Evolutionary conservation across 108 stramenopile genomes (phyloP).

Genomic region (Licmophora abbreviata): DNA sequence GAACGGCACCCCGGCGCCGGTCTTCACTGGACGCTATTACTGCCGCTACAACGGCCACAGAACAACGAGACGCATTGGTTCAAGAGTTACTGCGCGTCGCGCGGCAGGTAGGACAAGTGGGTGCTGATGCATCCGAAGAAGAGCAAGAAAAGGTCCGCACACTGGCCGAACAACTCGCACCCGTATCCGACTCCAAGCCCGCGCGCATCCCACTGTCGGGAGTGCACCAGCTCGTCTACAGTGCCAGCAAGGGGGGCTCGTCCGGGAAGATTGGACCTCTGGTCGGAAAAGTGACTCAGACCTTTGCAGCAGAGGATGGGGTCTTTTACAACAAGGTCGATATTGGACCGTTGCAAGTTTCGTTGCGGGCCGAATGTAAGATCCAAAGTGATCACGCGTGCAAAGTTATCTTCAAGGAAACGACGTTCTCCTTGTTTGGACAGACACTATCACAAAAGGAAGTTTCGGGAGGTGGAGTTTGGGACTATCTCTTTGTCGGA

Average conservation of each 20-base stretch:
- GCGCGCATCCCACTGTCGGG: constrained; percentile 22
- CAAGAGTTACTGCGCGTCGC: too few relatives aligned
- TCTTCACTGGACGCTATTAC: too few relatives aligned
- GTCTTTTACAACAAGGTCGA: constrained; percentile 39
- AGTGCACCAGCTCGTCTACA: constrained; percentile 33
- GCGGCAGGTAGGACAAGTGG: constrained; percentile 30
- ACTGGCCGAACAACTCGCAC: constrained; percentile 2
- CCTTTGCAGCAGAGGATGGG: constrained; percentile 22
- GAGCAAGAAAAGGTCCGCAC: constrained; percentile 18
- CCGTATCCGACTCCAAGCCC: constrained; percentile 11
- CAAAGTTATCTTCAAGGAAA: constrained; percentile 35
- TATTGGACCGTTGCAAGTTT: constrained; percentile 32
- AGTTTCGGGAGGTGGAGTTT: constrained; percentile 20
- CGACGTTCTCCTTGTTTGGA: constrained; percentile 31
- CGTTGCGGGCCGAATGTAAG: constrained; percentile 28
- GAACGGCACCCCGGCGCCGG: too few relatives aligned
- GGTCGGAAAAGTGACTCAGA: constrained; percentile 38
- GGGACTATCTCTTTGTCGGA: constrained; percentile 39
- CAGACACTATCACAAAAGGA: constrained; percentile 10
- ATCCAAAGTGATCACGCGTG: constrained; percentile 23
- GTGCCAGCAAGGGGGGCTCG: constrained; percentile 27
- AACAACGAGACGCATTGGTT: too few relatives aligned
- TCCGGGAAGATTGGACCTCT: constrained; percentile 31
- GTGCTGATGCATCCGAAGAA: constrained; percentile 27
- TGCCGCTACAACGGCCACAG: too few relatives aligned